phyloP scores from a whole-genome alignment of 805 yeast genomes.

The Scheffersomyces stipitis region DNA sequence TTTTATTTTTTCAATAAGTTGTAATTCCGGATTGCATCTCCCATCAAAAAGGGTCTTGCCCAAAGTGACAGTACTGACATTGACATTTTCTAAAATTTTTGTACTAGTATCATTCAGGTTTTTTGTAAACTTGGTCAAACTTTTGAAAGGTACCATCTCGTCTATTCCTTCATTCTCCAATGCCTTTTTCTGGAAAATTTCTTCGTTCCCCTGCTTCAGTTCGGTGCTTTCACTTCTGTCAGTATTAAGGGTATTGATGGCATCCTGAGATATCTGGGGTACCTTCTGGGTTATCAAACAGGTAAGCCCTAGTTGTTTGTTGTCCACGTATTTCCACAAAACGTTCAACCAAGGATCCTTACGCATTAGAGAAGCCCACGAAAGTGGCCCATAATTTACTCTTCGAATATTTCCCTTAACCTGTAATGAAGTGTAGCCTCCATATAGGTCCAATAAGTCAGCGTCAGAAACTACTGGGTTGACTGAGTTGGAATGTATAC shows the following conservation, averaged over 20 bases:
- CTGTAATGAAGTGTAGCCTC: slow-evolving; percentile 27
- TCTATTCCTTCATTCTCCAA: slow-evolving; percentile 35
- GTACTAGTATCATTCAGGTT: not conserved
- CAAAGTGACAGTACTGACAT: slow-evolving; percentile 16
- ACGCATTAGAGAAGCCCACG: slow-evolving; percentile 38
- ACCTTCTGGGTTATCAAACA: slow-evolving; percentile 16
- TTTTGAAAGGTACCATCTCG: slow-evolving; percentile 31
- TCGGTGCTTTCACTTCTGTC: slow-evolving; percentile 8
- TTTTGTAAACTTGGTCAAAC: slow-evolving; percentile 5
- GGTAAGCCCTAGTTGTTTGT: slow-evolving; percentile 9
- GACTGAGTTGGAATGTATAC: no score
- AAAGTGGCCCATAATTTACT: slow-evolving; percentile 37
- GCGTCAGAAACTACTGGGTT: not conserved
- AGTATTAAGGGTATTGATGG: slow-evolving; percentile 14
- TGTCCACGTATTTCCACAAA: slow-evolving; percentile 31
- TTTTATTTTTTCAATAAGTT: slow-evolving; percentile 41
- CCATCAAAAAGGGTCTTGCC: slow-evolving; percentile 37
- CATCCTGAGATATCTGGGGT: slow-evolving; percentile 22
- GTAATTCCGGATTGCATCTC: slow-evolving; percentile 27
- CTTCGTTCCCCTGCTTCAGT: slow-evolving; percentile 16
- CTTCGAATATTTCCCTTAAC: slow-evolving; percentile 28
- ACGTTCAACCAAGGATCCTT: slow-evolving; percentile 32
- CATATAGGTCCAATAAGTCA: slow-evolving; percentile 20
- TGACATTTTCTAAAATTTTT: not conserved
- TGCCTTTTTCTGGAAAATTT: slow-evolving; percentile 28